A percentile compares a stretch with the other conserved stretches of the same genome.
Evolutionary conservation across 116 monocot genomes (phyloP).

Genomic region (Dioscorea cayenensis): DNA sequence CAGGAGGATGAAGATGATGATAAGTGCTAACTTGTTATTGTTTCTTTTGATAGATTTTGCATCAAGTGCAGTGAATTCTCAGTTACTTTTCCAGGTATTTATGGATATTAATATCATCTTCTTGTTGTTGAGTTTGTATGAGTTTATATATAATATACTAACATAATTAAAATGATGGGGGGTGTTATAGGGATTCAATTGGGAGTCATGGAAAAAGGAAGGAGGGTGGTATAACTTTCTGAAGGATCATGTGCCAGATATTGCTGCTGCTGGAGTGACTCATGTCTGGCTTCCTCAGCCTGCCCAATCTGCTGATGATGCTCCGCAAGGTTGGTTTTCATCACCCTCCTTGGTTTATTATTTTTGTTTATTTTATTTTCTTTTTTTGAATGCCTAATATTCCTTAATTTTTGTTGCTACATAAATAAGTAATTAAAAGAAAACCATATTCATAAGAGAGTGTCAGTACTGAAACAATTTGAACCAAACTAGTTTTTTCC

Average conservation of each 20-base stretch:
- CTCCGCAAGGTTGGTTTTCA: conserved; percentile 28
- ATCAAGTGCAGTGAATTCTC: too few relatives aligned
- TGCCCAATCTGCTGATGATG: conserved; percentile 39
- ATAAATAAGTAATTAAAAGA: too few relatives aligned
- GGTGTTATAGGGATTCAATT: conserved; percentile 44
- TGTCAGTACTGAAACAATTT: too few relatives aligned
- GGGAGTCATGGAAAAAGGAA: conserved; percentile 62
- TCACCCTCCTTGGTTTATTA: neutral
- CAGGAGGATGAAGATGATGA: too few relatives aligned
- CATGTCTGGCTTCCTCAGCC: conserved; percentile 69
- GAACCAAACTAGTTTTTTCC: too few relatives aligned
- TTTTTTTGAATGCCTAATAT: neutral
- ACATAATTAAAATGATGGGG: neutral
- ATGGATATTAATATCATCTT: too few relatives aligned
- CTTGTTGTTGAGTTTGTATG: too few relatives aligned
- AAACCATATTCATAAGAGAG: too few relatives aligned
- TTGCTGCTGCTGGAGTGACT: conserved; percentile 29
- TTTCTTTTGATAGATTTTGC: too few relatives aligned
- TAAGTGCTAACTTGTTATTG: too few relatives aligned
- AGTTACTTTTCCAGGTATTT: too few relatives aligned
- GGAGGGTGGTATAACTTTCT: conserved; percentile 63
- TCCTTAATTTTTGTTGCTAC: neutral
- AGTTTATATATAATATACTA: neutral
- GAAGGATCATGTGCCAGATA: conserved; percentile 25
- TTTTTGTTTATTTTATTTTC: neutral